Base-by-base conservation (phyloP, 441 rosid genomes). In the Mallotus japonicus region DNA sequence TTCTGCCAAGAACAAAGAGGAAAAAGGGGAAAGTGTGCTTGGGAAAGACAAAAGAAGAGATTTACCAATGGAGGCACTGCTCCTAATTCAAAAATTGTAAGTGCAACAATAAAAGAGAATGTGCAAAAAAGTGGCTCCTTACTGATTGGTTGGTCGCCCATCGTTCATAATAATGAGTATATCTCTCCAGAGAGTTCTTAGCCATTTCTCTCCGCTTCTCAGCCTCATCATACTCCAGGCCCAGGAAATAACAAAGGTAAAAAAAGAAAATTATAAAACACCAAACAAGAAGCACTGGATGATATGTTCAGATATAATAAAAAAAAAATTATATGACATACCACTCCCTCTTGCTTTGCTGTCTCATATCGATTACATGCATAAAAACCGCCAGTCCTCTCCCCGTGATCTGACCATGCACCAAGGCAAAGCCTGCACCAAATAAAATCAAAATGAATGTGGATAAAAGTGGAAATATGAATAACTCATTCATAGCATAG, bases 141-240 rank as follows among this genome's bases (percentile, higher is more conserved):
- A 95, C 99, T 64, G 78, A 78, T 83, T 95, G 98, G 79, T 95
- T 95, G 83, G 89, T 93, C n/a, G 98, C 98, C 99, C 99, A 95
- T 61, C 99, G 90, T 81, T 95, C 99, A 85, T 95, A 95, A 80
- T 93, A 95, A 83, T 95, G 99, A 70, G 99, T 91, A 77, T 95
- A 95, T 82, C 92, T 86, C 89, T 95, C 98, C 71, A 95, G 64
- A 20, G 99, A 92, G 76, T 90, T 92, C 77, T 91, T 92, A 4
- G 98, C 99, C 99, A 92, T 91, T 79, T 95, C 98, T 71, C 96
- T 82, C 80, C 98, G 84, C 71, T 79, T 89, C 79, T 92, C 95
- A 62, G 95, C 79, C 73, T 93, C 98, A 77, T 93, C 96, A 84
- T 88, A 90, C 99, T 95, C 71, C 50, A 77, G 73, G 32, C 66